Conservation (phyloP, 2,329 filamentous ascomycete genomes). For the Raffaelea albimanens region DNA sequence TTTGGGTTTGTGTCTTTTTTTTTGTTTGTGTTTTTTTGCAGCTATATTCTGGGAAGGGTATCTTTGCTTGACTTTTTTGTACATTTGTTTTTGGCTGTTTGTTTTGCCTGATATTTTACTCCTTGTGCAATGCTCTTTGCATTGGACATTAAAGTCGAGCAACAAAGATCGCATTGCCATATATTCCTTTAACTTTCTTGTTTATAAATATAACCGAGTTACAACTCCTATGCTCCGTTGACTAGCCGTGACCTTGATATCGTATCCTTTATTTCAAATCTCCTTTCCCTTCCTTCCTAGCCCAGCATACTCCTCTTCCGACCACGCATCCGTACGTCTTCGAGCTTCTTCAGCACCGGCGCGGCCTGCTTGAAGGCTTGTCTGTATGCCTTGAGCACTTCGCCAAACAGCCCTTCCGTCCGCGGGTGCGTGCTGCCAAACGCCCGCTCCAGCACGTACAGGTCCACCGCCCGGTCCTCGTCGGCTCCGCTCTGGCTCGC, state of each 20-base stretch:
- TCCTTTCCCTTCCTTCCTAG: not conserved
- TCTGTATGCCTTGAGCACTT: constrained; percentile 66
- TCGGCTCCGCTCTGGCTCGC: constrained; percentile 73
- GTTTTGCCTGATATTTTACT: not conserved
- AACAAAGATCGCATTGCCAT: constrained; percentile 9
- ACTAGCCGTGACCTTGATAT: constrained; percentile 8
- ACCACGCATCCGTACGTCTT: constrained; percentile 88
- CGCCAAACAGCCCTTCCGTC: constrained; percentile 65
- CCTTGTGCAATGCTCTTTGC: not conserved
- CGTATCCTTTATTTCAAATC: not conserved
- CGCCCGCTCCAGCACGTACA: constrained; percentile 90
- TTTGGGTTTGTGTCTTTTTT: not conserved
- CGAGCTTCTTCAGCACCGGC: constrained; percentile 68
- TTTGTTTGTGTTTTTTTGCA: not conserved
- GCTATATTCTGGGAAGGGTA: not conserved
- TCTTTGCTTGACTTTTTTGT: constrained; percentile 6
- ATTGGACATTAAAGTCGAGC: not conserved
- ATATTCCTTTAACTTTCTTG: constrained; percentile 10
- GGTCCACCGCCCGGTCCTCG: constrained; percentile 88
- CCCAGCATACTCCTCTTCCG: constrained; percentile 97
- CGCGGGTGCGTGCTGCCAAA: constrained; percentile 91
- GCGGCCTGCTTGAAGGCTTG: constrained; percentile 65
- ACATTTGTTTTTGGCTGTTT: constrained; percentile 1
- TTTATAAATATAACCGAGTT: constrained; percentile 8
- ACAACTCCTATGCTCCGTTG: not conserved